phyloP scores from a whole-genome alignment of 768 basidiomycete genomes.

The Amanita pseudoporphyria region DNA sequence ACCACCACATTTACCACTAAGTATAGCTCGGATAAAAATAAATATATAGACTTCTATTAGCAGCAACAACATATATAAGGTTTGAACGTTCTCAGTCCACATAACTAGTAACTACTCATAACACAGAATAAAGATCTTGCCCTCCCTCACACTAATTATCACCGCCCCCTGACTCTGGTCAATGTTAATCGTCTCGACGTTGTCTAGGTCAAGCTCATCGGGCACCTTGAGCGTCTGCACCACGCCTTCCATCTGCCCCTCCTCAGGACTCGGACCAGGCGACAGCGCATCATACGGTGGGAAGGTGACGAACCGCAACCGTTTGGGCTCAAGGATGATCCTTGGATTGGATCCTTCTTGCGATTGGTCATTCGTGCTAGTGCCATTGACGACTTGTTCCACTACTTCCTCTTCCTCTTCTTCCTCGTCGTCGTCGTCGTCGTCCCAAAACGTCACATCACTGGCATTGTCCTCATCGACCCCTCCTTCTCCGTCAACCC shows the following conservation, averaged over 20 bases:
- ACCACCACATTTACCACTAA: too few relatives aligned
- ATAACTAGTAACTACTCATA: constrained; percentile 32
- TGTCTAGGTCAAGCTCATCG: constrained; percentile 51
- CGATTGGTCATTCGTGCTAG: neutral
- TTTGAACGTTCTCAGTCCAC: too few relatives aligned
- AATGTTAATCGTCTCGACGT: constrained; percentile 69
- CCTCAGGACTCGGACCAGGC: neutral
- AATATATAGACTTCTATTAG: too few relatives aligned
- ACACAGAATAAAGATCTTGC: constrained; percentile 65
- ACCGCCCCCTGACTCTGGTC: constrained; percentile 70
- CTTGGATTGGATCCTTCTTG: neutral
- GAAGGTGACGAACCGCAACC: constrained; percentile 4
- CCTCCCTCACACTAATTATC: constrained; percentile 56
- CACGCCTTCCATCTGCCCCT: constrained; percentile 23
- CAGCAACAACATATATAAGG: too few relatives aligned
- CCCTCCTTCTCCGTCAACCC: neutral
- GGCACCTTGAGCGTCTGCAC: constrained; percentile 58
- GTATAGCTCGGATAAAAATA: too few relatives aligned
- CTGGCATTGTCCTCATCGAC: constrained; percentile 1
- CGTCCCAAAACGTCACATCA: constrained; percentile 10
- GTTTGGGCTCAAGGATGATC: neutral
- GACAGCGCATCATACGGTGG: neutral
- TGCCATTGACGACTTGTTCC: too few relatives aligned
- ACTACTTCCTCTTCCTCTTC: neutral
- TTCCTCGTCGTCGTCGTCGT: constrained; percentile 24